Evolutionary conservation across 805 yeast genomes (phyloP), one percentile per base, ranked within the genome.

Genomic region (Candida qinlingensis): DNA sequence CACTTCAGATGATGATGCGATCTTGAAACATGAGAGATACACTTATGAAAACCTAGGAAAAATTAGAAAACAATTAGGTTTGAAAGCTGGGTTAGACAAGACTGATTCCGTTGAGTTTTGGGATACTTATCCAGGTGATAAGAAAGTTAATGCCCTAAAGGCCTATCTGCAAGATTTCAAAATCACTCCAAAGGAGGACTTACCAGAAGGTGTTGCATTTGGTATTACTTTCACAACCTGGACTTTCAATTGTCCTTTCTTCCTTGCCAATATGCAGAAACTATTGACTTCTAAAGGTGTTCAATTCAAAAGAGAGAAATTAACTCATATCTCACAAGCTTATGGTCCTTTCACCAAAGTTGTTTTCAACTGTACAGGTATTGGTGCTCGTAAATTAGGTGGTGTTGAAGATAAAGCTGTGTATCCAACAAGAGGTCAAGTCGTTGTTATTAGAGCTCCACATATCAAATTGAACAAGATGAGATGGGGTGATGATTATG

Each of bases 361-460:
- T 6, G 83, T 85, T 7, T 83, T 86, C 74, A 87, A 87, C 58
- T 86, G 95, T 63, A 74, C 90, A 0, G 96, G 95, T 7, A 69
- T 84, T 25, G 87, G 90, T 9, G 86, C 94, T 2, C 70, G 70
- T 42, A 61, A 64, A 3, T 66, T 87, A 6, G 81, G 81, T 7
- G 94, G 91, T 10, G 87, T 84, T 13, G 66, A 69, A 25, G 96
- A 87, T 59, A 52, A 67, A 7, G 66, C 68, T 1, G 76, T 83
- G 19, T 84, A 81, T 55, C 92, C 96, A 7, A 79, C 87, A 1
- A 71, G 96, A 50, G 96, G 96, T 5, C 95, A 87, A 60, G 89
- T 86, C 28, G 83, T 85, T 19, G 82, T 85, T 8, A 73, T 86
- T 26, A 75, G 72, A 51, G 88, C 89, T 0, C 89, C 90, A 3